phyloP scores from a whole-genome alignment of 495 filamentous ascomycete species.

The Xylaria bambusicola region DNA sequence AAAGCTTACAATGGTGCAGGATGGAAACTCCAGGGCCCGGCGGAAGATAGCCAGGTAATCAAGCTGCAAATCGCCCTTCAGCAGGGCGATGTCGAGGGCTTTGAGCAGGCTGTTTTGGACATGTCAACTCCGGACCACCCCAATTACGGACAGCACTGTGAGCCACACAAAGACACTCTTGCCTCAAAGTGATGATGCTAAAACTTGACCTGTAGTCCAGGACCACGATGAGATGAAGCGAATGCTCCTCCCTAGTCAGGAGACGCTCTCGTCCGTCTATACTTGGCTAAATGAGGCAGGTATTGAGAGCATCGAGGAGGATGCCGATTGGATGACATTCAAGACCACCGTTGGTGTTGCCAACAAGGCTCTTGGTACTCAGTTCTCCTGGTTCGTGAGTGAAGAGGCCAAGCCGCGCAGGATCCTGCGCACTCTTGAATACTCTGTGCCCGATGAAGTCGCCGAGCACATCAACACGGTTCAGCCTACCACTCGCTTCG shows the following conservation, averaged over 20 bases:
- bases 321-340: slow-evolving; percentile 54
- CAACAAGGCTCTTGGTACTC: slow-evolving; percentile 52
- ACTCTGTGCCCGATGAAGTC: slow-evolving; percentile 57
- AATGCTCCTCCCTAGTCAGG: slow-evolving; percentile 45
- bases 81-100: slow-evolving; percentile 49
- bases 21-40: slow-evolving; percentile 24
- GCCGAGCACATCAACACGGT: slow-evolving; percentile 55
- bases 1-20: slow-evolving; percentile 14
- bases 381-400: slow-evolving; percentile 51
- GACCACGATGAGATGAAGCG: slow-evolving; percentile 49
- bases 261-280: slow-evolving; percentile 39
- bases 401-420: slow-evolving; percentile 27
- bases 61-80: slow-evolving; percentile 52
- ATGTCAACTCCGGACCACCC: slow-evolving; percentile 60
- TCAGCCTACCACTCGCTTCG: slow-evolving; percentile 59
- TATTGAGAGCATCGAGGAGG: slow-evolving; percentile 41
- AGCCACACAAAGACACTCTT: not conserved
- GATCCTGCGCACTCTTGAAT: slow-evolving; percentile 53
- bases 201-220: slow-evolving; percentile 37
- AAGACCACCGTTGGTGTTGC: slow-evolving; percentile 50
- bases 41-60: slow-evolving; percentile 19
- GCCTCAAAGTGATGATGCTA: not conserved
- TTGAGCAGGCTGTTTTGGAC: slow-evolving; percentile 60
- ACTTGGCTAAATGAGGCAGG: slow-evolving; percentile 49
- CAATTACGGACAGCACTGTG: slow-evolving; percentile 59